Evolutionary conservation across 1,284 basidiomycete species (phyloP), one percentile per base, ranked within the genome.

Genomic region (Ceratobasidium sp.): DNA sequence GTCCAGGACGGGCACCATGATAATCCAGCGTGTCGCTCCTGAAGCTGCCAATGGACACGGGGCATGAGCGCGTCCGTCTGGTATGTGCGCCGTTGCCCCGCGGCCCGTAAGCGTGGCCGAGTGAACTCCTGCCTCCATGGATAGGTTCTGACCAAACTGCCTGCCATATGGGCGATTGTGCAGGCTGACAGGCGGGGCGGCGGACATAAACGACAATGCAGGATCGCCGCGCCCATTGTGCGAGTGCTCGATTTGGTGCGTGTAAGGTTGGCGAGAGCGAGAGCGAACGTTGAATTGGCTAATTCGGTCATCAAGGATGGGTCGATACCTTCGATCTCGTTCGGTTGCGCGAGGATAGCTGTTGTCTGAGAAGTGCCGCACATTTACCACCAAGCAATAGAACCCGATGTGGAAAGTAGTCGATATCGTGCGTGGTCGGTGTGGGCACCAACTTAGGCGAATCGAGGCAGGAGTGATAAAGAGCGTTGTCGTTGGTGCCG

Each of bases 1-100:
- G 82, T 1, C 90, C 93, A 1, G 94, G 94, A 24, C 94, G 87
- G 1, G 86, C 89, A 2, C 93, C 80, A 11, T 87, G 85, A 76
- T 84, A 82, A 1, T 84, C 85, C 1, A 91, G 91, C 76, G 87
- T 88, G 69, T 90, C 88, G 74, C 92, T 94, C 78, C 86, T 82
- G 47, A 87, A 80, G 0, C 92, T 94, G 76, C 93, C 92, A 1
- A 86, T 79, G 0, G 91, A 93, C 24, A 82, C 79, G 19, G 85
- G 86, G 15, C 84, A 85, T 78, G 91, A 92, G 51, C 85, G 85
- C 6, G 87, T 85, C 90, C 90, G 92, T 0, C 89, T n/a, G n/a
- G n/a, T n/a, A n/a, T n/a, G n/a, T n/a, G n/a, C 86, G 0, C 88
- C 84, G 44, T 90, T 86, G 57, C 81, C 88, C 74, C 86, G 83